phyloP scores from a whole-genome alignment of 495 filamentous ascomycete genomes.

The Parmelia sp. region DNA sequence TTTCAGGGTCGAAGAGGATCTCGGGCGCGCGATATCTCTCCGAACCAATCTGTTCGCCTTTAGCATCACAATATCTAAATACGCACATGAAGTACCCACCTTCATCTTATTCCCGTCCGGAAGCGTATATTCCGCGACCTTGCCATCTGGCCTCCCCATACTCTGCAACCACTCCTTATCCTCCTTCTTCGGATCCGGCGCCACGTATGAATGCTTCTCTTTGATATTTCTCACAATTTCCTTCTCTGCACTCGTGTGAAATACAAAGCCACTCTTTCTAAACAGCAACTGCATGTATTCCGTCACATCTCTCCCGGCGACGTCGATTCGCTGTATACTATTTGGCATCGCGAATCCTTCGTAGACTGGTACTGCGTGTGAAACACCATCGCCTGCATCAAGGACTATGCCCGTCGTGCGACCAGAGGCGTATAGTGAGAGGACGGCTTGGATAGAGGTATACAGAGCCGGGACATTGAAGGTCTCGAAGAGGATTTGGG shows the following conservation, averaged over 20 bases:
- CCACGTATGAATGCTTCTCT: conserved; percentile 88
- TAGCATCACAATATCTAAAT: conserved; percentile 4
- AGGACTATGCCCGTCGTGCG: conserved; percentile 95
- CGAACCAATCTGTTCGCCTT: conserved; percentile 60
- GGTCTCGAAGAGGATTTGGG: conserved; percentile 97
- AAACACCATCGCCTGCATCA: conserved; percentile 93
- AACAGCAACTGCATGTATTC: conserved; percentile 89
- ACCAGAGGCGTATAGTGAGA: conserved; percentile 93
- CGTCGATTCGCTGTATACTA: conserved; percentile 90
- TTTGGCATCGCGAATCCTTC: conserved; percentile 96
- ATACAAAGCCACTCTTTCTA: conserved; percentile 85
- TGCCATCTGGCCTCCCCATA: conserved; percentile 54
- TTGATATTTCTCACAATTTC: conserved; percentile 96
- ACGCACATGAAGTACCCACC: conserved; percentile 43
- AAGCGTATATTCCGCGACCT: conserved; percentile 76
- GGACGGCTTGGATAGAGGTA: conserved; percentile 92
- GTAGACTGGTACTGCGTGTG: conserved; percentile 95
- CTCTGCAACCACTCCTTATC: conserved; percentile 89
- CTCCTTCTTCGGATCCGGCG: conserved; percentile 81
- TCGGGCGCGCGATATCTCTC: conserved; percentile 95
- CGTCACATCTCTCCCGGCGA: conserved; percentile 96
- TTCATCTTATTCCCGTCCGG: conserved; percentile 91
- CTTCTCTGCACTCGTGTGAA: conserved; percentile 97
- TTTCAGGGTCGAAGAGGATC: conserved; percentile 94
- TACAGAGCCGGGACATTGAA: conserved; percentile 97